Conservation (phyloP, 1,284 basidiomycete species). For the Singerocomus inundabilis region DNA sequence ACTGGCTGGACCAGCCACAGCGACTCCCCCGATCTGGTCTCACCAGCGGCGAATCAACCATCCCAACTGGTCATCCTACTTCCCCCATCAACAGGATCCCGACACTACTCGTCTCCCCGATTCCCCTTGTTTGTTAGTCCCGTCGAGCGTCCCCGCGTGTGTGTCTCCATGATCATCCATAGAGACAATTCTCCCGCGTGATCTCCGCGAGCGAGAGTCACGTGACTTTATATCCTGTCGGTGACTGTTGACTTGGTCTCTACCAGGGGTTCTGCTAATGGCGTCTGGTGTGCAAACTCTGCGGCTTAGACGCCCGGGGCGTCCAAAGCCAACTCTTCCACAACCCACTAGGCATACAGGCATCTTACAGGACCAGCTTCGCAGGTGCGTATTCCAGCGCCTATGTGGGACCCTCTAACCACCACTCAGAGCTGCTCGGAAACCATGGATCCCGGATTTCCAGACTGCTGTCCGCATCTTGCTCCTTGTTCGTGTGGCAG, state of each 20-base stretch:
- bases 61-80: conserved; percentile 20
- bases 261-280: conserved; percentile 17
- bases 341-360: conserved; percentile 52
- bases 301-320: conserved; percentile 54
- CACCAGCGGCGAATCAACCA: conserved; percentile 28
- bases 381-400: conserved; percentile 45
- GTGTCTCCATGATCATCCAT: too few species aligned
- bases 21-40: conserved; percentile 33
- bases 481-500: conserved; percentile 78
- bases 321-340: conserved; percentile 33
- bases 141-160: background rate
- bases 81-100: conserved; percentile 3
- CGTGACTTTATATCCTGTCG: conserved; percentile 10
- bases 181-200: background rate
- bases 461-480: conserved; percentile 82
- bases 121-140: background rate
- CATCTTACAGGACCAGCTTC: conserved; percentile 73
- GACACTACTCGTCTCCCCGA: background rate
- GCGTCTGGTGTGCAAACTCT: conserved; percentile 47
- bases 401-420: conserved; percentile 10
- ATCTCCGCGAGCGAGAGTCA: conserved; percentile 11
- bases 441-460: conserved; percentile 83
- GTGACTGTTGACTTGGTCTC: background rate
- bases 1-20: conserved; percentile 22
- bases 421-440: conserved; percentile 53